phyloP scores from a whole-genome alignment of 331 rosid species.

The Quercus tomentella region DNA sequence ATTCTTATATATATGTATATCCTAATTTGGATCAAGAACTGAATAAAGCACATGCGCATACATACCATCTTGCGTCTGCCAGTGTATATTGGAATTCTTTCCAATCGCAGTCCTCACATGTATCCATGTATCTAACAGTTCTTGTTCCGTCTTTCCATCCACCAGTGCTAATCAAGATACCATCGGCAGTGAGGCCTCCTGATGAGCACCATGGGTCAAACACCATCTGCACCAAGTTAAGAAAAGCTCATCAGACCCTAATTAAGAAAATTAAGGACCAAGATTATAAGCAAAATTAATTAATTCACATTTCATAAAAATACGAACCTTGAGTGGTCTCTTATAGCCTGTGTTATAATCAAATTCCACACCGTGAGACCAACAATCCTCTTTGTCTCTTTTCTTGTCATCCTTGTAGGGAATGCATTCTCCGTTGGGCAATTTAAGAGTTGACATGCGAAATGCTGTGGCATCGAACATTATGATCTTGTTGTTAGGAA shows the following conservation, averaged over 20 bases:
- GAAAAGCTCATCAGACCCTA: not conserved
- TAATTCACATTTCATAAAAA: not conserved
- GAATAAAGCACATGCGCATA: not conserved
- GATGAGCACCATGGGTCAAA: slow-evolving; percentile 92
- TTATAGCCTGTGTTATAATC: slow-evolving; percentile 37
- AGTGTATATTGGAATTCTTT: slow-evolving; percentile 30
- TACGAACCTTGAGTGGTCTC: slow-evolving; percentile 67
- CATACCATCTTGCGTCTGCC: slow-evolving; percentile 64
- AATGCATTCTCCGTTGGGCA: slow-evolving; percentile 38
- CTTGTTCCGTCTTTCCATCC: slow-evolving; percentile 60
- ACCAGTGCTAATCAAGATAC: slow-evolving; percentile 55
- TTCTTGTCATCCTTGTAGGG: slow-evolving; percentile 2
- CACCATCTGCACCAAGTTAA: slow-evolving; percentile 23
- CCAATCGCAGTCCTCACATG: slow-evolving; percentile 53
- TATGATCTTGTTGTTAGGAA: slow-evolving; percentile 58
- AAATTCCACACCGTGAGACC: slow-evolving; percentile 65
- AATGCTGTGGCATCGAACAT: slow-evolving; percentile 49
- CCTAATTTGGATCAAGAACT: not conserved
- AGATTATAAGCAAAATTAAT: not conserved
- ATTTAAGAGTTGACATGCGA: slow-evolving; percentile 37
- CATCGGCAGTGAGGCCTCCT: slow-evolving; percentile 72
- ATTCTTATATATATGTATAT: not conserved
- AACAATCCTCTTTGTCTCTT: slow-evolving; percentile 34
- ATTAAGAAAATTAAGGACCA: not conserved
- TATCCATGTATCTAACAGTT: slow-evolving; percentile 37